Percentiles rank a stretch among this genome's conserved stretches.
phyloP scores from a whole-genome alignment of 805 yeast species.

The Wickerhamiella hasegawae region DNA sequence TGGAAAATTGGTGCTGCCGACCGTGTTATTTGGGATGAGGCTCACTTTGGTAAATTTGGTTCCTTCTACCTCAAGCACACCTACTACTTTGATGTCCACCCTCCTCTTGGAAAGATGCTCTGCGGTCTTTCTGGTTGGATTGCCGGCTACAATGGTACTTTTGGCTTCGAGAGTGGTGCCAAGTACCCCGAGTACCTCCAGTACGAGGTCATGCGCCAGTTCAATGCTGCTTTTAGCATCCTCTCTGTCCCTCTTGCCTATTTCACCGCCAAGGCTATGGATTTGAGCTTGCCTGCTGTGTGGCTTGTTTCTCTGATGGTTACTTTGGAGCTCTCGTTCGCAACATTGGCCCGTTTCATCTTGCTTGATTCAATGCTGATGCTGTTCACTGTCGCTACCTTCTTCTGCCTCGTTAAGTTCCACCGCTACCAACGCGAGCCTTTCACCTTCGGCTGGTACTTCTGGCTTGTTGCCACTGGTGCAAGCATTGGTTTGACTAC shows the following conservation, averaged over 20 bases:
- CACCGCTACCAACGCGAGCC: conserved; percentile 52
- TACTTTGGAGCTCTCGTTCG: conserved; percentile 65
- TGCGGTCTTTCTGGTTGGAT: conserved; percentile 84
- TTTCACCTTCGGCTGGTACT: conserved; percentile 64
- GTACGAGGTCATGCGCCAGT: conserved; percentile 67
- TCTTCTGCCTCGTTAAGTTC: conserved; percentile 67
- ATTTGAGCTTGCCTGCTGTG: conserved; percentile 54
- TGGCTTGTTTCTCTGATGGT: conserved; percentile 44
- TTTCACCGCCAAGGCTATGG: conserved; percentile 70
- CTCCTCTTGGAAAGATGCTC: conserved; percentile 89
- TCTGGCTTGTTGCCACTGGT: conserved; percentile 77
- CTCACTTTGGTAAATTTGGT: conserved; percentile 35
- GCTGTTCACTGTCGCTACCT: conserved; percentile 64
- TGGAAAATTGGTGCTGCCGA: conserved; percentile 56
- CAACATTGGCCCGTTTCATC: conserved; percentile 79
- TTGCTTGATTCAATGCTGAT: conserved; percentile 81
- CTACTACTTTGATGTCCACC: conserved; percentile 92
- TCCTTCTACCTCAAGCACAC: conserved; percentile 63
- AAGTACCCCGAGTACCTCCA: conserved; percentile 63
- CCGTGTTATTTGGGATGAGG: conserved; percentile 48
- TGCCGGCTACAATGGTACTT: conserved; percentile 80
- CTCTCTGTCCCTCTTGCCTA: conserved; percentile 73
- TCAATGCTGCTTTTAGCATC: conserved; percentile 66
- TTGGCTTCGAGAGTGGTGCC: conserved; percentile 81
- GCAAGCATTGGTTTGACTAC: conserved; percentile 77